phyloP scores from a whole-genome alignment of 768 basidiomycete genomes.

The Psilocybe cubensis region DNA sequence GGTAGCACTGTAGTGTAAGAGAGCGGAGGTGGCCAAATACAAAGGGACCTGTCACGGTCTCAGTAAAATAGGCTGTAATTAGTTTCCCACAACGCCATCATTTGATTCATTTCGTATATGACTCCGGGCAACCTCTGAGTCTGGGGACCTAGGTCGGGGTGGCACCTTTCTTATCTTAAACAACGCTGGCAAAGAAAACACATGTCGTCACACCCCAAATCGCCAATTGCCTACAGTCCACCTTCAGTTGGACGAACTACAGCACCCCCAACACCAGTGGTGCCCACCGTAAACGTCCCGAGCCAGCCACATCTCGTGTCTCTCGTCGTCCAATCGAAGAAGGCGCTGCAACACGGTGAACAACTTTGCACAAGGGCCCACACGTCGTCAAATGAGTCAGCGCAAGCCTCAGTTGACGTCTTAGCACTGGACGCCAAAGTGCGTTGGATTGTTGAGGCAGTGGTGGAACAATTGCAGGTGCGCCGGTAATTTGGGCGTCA shows the following conservation, averaged over 20 bases:
- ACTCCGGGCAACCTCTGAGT: not conserved
- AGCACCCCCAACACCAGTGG: constrained; percentile 4
- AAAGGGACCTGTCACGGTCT: too few relatives aligned
- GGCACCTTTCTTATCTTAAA: not conserved
- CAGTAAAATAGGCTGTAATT: not conserved
- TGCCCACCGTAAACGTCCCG: constrained; percentile 4
- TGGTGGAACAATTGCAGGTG: constrained; percentile 79
- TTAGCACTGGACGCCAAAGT: constrained; percentile 82
- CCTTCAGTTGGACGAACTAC: constrained; percentile 2
- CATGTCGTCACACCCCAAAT: constrained; percentile 2
- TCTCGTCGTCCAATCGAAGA: constrained; percentile 81
- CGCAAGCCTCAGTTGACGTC: constrained; percentile 69
- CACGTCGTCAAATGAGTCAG: constrained; percentile 63
- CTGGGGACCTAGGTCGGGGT: not conserved
- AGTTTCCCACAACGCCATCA: not conserved
- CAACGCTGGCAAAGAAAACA: not conserved
- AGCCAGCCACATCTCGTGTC: constrained; percentile 67
- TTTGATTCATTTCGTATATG: too few relatives aligned
- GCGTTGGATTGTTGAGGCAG: constrained; percentile 74
- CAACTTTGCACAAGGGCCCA: constrained; percentile 74
- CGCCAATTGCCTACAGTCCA: not conserved
- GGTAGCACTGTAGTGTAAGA: too few relatives aligned
- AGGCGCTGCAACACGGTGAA: constrained; percentile 79
- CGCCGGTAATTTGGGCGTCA: constrained; percentile 8
- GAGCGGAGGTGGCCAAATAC: too few relatives aligned